Evolutionary conservation across 1,284 basidiomycete species (phyloP), one percentile per base, ranked within the genome.

Genomic region (Salmacisia buchloeana): DNA sequence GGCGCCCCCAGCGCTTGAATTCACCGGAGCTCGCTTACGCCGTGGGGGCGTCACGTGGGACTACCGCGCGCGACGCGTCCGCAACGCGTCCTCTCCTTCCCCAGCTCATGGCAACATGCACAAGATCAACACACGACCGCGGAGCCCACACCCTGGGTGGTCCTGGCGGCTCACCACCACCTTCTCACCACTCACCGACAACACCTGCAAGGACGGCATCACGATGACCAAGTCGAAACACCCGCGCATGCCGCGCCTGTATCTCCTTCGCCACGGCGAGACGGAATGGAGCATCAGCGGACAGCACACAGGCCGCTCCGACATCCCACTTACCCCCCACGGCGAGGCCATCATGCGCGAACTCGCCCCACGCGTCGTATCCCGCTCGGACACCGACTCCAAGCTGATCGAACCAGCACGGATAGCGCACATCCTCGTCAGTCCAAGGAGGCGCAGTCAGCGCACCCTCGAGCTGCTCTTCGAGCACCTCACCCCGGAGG

Each of bases 211-310:
- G 23, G 12, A 43, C 41, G 23, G n/a, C n/a, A n/a, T n/a, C 41
- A 21, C 49, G 6, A 54, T 31, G 29, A 15, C 49, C 27, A 54
- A 29, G 49, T 31, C 49, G 29, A 54, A 54, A 31, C 49, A 54
- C 29, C 27, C 25, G 43, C 7, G 65, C 54, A 76, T 78, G 75
- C 77, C 77, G 9, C 66, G 75, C 35, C 70, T 79, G 39, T 71
- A 78, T 39, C 64, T 79, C 18, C 70, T 73, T 31, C 75, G 77
- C 13, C 77, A 79, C 62, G 77, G 76, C 62, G 73, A 71, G 65
- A 79, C 77, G 18, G 75, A 75, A 63, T 79, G 77, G 77, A 72
- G 75, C 43, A 70, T 76, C 60, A 71, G 66, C 13, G 75, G 76
- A 13, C 71, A 73, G 63, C 76, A 79, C 61, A 79, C 77, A 1